Base-by-base conservation (phyloP, 2,329 filamentous ascomycete species). In the Aspergillus pseudotamarii region DNA sequence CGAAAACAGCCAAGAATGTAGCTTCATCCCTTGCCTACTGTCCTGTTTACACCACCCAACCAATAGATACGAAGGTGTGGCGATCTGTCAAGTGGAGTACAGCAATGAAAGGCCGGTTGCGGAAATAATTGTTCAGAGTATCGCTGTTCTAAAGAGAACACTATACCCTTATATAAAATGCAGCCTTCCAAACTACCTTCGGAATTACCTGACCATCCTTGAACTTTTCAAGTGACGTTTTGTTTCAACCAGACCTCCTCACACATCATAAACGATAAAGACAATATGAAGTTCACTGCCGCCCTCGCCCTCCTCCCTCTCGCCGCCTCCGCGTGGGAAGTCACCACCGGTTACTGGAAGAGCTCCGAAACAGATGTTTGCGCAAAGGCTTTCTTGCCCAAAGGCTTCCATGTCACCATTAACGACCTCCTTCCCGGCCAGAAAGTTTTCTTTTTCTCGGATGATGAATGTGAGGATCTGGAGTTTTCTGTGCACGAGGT, bases 271-370 rank as follows among this genome's bases (percentile, higher is more conserved):
- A 21, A 43, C 4, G 10, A 11, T 11, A 23, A 12, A 23, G 1
- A 5, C 26, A 51, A 26, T 19, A 60, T 60, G 58, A 60, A 60
- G 50, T 60, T 60, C 16, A n/a, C 48, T 1, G 23, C 48, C 6
- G 34, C 36, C 26, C 50, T 60, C 4, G 48, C 58, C 23, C 58
- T 60, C 9, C 50, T 55, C 38, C 58, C 51, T 11, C 34, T 55
- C 3, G 50, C 36, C 38, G 43, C 43, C 11, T 55, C 48, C 50
- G 58, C 58, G 9, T 60, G 58, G 58, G 43, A 43, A 10, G 38
- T 60, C 6, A 60, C 58, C 10, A 60, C 58, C 21, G 58, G 58
- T 16, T 60, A 60, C 38, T 56, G 58, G 58, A 43, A 38, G 19
- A 53, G 58, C 36, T 60, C 58, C 6, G 58, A 60, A 9, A n/a